Evolutionary conservation across 257 asterid species (phyloP).

Genomic region (Sherardia arvensis): DNA sequence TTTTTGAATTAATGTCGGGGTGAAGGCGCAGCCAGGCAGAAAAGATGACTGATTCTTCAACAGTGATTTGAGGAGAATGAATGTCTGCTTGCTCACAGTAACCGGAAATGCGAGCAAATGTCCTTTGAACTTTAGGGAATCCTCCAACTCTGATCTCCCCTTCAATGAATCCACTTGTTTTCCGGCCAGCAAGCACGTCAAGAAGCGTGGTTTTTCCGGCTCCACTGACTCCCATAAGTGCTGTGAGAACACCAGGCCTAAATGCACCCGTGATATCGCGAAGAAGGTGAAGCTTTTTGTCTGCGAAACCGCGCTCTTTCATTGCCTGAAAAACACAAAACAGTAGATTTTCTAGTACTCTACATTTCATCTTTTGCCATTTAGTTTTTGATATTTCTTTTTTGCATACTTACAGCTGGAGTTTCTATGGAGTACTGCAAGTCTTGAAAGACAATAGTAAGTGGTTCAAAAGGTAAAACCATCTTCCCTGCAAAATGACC

Average conservation of each 20-base stretch:
- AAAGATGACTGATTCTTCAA: constrained; percentile 46
- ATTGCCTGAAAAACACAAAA: constrained; percentile 23
- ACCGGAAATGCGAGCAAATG: constrained; percentile 46
- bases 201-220: constrained; percentile 63
- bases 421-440: constrained; percentile 46
- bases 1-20: constrained; percentile 31
- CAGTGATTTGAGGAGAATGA: constrained; percentile 50
- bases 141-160: constrained; percentile 53
- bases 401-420: constrained; percentile 29
- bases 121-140: constrained; percentile 47
- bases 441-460: constrained; percentile 37
- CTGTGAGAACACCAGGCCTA: constrained; percentile 55
- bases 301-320: constrained; percentile 43
- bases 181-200: constrained; percentile 57
- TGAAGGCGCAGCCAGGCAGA: constrained; percentile 62
- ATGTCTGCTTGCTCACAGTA: constrained; percentile 55
- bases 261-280: constrained; percentile 43
- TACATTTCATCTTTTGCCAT: background rate
- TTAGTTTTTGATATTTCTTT: too few relatives aligned
- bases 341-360: background rate
- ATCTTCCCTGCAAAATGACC: constrained; percentile 32
- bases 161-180: constrained; percentile 38
- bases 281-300: constrained; percentile 41
- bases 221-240: constrained; percentile 62
- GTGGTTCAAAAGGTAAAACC: constrained; percentile 63